These are phyloP conservation scores for Aspergillus bombycis DNA, from an alignment of 2,329 filamentous ascomycete species.

Conservation along the genomic window DNA sequence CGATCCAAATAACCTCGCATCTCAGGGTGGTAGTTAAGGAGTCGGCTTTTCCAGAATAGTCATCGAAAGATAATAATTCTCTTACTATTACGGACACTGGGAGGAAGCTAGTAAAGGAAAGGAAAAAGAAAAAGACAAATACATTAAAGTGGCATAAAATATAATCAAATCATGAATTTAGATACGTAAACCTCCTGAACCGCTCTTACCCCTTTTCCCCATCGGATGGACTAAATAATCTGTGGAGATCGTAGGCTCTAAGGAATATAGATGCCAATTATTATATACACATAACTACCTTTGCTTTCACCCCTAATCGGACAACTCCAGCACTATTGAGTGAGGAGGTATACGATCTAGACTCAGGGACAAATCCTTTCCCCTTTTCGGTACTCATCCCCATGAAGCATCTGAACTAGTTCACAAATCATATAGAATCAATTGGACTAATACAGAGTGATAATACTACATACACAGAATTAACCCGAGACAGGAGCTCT, in stretches of 20 bases:
- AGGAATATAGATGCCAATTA: conserved; percentile 1
- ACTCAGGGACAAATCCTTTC: no score
- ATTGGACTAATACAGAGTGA: conserved; percentile 4
- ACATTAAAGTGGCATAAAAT: background rate
- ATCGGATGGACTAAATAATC: background rate
- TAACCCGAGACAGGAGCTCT: background rate
- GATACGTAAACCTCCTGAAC: background rate
- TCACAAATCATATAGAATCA: background rate
- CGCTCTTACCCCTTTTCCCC: background rate
- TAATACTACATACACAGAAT: conserved; percentile 10
- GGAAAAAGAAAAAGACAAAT: background rate
- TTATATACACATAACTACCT: background rate
- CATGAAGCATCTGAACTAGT: background rate
- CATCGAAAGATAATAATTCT: background rate
- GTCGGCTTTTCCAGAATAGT: conserved; percentile 4
- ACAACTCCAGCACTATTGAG: background rate
- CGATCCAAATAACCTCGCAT: conserved; percentile 3
- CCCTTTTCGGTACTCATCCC: background rate
- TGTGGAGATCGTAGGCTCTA: background rate
- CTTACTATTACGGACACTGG: background rate
- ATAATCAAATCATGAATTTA: background rate
- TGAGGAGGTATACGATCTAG: background rate
- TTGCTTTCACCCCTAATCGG: background rate
- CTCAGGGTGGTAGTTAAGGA: conserved; percentile 1
- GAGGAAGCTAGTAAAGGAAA: background rate